Conservation (phyloP, 441 rosid species). For the Croton setiger region DNA sequence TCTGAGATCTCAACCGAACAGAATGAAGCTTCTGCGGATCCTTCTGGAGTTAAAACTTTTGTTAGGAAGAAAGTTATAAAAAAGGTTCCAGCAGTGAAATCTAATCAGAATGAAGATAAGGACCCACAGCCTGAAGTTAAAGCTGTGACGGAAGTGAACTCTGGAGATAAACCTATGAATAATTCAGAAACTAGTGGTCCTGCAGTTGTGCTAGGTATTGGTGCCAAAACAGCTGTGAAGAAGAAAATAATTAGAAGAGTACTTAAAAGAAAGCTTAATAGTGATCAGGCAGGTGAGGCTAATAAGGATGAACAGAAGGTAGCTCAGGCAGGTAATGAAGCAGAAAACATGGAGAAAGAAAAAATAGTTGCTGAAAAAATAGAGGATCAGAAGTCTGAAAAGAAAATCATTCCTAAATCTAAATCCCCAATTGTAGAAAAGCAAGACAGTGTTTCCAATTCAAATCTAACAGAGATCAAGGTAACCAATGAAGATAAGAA, state of each 20-base stretch:
- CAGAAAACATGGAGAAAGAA: slow-evolving; percentile 33
- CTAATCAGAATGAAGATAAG: slow-evolving; percentile 37
- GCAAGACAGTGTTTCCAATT: slow-evolving; percentile 34
- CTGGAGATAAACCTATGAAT: slow-evolving; percentile 47
- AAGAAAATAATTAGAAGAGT: slow-evolving; percentile 85
- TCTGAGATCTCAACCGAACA: slow-evolving; percentile 39
- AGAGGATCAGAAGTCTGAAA: slow-evolving; percentile 23
- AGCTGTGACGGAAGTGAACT: slow-evolving; percentile 35
- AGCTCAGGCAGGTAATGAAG: slow-evolving; percentile 27
- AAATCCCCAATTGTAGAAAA: slow-evolving; percentile 43
- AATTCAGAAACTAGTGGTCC: slow-evolving; percentile 37
- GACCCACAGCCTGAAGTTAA: slow-evolving; percentile 39
- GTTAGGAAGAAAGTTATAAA: slow-evolving; percentile 49
- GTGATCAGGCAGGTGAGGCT: slow-evolving; percentile 33
- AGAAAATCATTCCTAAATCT: slow-evolving; percentile 26
- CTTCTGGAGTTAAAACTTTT: slow-evolving; percentile 48
- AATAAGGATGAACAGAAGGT: slow-evolving; percentile 43
- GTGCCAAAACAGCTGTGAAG: slow-evolving; percentile 56
- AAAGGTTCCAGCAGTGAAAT: slow-evolving; percentile 40
- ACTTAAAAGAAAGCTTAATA: slow-evolving; percentile 63
- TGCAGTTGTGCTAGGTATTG: slow-evolving; percentile 40
- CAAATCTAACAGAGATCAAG: slow-evolving; percentile 33
- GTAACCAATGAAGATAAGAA: slow-evolving; percentile 40
- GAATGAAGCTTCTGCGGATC: slow-evolving; percentile 40
- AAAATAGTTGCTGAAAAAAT: slow-evolving; percentile 28